Evolutionary conservation across 371 early-diverging fungal genomes (phyloP).

Genomic region (Lichtheimia hyalospora): DNA sequence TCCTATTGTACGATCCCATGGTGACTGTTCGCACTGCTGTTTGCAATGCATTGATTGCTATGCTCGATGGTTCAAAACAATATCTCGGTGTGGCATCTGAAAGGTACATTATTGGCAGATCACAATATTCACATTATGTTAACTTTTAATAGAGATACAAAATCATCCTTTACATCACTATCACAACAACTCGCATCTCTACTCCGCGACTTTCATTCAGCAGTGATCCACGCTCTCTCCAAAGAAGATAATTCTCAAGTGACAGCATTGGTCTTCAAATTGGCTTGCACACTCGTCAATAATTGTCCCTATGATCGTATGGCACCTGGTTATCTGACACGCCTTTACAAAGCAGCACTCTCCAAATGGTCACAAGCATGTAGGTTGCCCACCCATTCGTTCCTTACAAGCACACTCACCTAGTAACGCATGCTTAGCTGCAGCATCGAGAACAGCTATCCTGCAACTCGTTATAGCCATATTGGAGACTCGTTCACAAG

Average conservation of each 20-base stretch:
- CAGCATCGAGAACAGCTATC: constrained; percentile 18
- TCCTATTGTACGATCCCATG: constrained; percentile 44
- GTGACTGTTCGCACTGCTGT: constrained; percentile 54
- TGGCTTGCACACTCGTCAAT: constrained; percentile 30
- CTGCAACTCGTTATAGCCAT: constrained; percentile 40
- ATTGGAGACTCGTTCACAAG: constrained; percentile 23
- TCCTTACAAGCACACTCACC: not conserved
- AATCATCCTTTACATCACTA: constrained; percentile 48
- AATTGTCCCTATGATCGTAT: constrained; percentile 53
- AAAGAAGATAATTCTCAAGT: constrained; percentile 36
- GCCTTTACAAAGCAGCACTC: constrained; percentile 24
- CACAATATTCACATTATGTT: not conserved
- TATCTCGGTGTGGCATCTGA: constrained; percentile 65
- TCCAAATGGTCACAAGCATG: constrained; percentile 27
- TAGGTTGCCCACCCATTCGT: constrained; percentile 5
- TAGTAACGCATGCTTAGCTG: not conserved
- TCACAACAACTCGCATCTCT: constrained; percentile 46
- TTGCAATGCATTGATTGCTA: constrained; percentile 50
- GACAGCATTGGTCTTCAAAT: constrained; percentile 34
- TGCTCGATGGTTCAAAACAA: constrained; percentile 60
- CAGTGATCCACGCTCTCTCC: constrained; percentile 29
- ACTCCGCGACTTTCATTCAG: constrained; percentile 45
- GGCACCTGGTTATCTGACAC: constrained; percentile 31
- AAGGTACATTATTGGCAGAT: constrained; percentile 25
- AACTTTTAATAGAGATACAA: constrained; percentile 11